Percentiles rank a stretch among this genome's conserved stretches.
Conservation (phyloP, 2,329 filamentous ascomycete species). For the Lachnellula occidentalis region DNA sequence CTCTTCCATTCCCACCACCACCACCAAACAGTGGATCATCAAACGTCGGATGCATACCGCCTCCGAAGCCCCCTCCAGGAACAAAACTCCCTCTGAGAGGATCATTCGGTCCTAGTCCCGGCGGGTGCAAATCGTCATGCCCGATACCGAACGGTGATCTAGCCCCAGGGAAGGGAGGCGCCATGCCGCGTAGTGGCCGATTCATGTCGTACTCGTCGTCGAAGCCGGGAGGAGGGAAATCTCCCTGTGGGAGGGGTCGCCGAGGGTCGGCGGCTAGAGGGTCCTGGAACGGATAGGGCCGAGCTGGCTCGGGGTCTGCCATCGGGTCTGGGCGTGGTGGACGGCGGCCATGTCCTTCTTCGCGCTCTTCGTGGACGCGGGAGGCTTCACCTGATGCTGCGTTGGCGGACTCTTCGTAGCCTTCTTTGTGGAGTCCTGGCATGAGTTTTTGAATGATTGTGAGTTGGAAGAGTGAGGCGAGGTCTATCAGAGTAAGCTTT, state of each 20-base stretch:
- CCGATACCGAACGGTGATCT: conserved; percentile 66
- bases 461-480: conserved; percentile 67
- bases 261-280: conserved; percentile 58
- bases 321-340: conserved; percentile 36
- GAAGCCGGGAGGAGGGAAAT: conserved; percentile 83
- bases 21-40: conserved; percentile 82
- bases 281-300: conserved; percentile 63
- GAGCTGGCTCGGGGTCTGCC: conserved; percentile 53
- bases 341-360: conserved; percentile 38
- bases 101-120: conserved; percentile 78
- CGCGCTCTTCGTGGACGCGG: conserved; percentile 38
- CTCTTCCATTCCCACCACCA: conserved; percentile 44
- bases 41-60: conserved; percentile 94
- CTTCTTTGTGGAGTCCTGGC: conserved; percentile 70
- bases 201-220: conserved; percentile 89
- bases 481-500: conserved; percentile 39
- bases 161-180: conserved; percentile 31
- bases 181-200: conserved; percentile 51
- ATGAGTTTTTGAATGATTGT: conserved; percentile 80
- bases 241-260: conserved; percentile 60
- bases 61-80: conserved; percentile 53
- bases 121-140: conserved; percentile 81
- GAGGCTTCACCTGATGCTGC: conserved; percentile 37
- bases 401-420: conserved; percentile 57
- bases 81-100: conserved; percentile 66